Percentiles rank a stretch among this genome's conserved stretches.
Conservation (phyloP, 2,329 filamentous ascomycete species). For the Claviceps cyperi region DNA sequence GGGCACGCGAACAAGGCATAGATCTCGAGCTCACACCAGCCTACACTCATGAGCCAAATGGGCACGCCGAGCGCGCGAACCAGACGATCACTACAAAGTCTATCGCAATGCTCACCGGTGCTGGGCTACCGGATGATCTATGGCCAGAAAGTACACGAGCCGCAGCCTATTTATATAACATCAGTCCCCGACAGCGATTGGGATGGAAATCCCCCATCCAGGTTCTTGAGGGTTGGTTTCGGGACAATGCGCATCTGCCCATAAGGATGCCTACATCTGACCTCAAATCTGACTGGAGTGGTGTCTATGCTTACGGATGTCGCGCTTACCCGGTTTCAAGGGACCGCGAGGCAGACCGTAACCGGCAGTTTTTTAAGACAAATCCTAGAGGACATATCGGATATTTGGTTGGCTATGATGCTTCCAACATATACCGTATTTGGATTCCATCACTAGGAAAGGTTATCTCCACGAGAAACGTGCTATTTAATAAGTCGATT, state of each 20-base stretch:
- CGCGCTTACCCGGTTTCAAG: background rate
- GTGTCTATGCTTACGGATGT: background rate
- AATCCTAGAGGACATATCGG: background rate
- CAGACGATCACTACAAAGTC: background rate
- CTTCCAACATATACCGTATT: background rate
- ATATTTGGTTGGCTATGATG: background rate
- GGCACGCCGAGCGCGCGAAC: background rate
- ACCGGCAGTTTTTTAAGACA: background rate
- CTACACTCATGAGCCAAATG: background rate
- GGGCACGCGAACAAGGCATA: background rate
- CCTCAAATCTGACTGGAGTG: background rate
- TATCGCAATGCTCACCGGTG: background rate
- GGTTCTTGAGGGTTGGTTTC: background rate
- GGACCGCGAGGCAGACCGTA: background rate
- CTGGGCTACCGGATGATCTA: background rate
- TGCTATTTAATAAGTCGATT: background rate
- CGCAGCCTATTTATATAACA: background rate
- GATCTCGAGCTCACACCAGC: background rate
- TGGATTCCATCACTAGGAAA: background rate
- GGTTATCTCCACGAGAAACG: background rate
- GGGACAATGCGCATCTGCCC: background rate
- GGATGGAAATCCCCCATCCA: background rate
- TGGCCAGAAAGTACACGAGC: background rate
- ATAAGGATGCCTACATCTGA: background rate
- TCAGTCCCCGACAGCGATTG: background rate